Evolutionary conservation across 1,284 basidiomycete species (phyloP).

Genomic region (Albatrellus sp.): DNA sequence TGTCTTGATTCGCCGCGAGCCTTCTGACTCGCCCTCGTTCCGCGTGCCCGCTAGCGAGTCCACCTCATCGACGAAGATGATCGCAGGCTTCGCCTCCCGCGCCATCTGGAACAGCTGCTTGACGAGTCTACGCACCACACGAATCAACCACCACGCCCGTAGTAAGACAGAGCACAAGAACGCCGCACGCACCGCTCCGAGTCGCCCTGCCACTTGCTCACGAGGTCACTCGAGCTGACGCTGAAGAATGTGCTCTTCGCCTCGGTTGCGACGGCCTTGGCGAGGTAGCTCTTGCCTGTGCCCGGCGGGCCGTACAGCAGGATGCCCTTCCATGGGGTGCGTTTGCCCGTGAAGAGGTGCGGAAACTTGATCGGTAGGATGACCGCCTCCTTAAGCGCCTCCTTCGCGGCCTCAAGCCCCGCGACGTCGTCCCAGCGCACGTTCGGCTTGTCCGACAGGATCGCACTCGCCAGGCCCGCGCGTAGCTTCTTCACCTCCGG

Average conservation of each 20-base stretch:
- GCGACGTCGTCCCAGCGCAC: slow-evolving; percentile 98
- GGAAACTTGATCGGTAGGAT: slow-evolving; percentile 99
- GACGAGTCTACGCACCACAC: slow-evolving; percentile 55
- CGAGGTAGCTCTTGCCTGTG: slow-evolving; percentile 91
- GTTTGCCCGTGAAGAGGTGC: slow-evolving; percentile 95
- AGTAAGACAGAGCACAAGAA: slow-evolving; percentile 2
- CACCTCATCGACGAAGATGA: slow-evolving; percentile 99
- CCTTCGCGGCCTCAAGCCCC: slow-evolving; percentile 89
- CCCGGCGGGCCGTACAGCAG: slow-evolving; percentile 93
- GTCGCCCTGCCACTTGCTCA: slow-evolving; percentile 99
- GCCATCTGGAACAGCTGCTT: slow-evolving; percentile 97
- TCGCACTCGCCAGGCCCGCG: slow-evolving; percentile 79
- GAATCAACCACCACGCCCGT: not conserved
- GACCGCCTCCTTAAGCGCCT: slow-evolving; percentile 94
- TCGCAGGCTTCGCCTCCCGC: slow-evolving; percentile 90
- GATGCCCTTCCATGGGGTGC: slow-evolving; percentile 95
- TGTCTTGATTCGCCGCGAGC: slow-evolving; percentile 93
- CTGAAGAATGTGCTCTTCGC: slow-evolving; percentile 99
- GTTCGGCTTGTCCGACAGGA: slow-evolving; percentile 90
- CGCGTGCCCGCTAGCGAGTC: slow-evolving; percentile 93
- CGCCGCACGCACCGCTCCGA: slow-evolving; percentile 67
- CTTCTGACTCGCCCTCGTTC: slow-evolving; percentile 94
- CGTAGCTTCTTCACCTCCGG: slow-evolving; percentile 93
- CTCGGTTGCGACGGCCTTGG: slow-evolving; percentile 97
- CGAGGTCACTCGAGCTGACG: slow-evolving; percentile 89